Conservation (phyloP, 2,329 filamentous ascomycete species). For the Colletotrichum lupini region DNA sequence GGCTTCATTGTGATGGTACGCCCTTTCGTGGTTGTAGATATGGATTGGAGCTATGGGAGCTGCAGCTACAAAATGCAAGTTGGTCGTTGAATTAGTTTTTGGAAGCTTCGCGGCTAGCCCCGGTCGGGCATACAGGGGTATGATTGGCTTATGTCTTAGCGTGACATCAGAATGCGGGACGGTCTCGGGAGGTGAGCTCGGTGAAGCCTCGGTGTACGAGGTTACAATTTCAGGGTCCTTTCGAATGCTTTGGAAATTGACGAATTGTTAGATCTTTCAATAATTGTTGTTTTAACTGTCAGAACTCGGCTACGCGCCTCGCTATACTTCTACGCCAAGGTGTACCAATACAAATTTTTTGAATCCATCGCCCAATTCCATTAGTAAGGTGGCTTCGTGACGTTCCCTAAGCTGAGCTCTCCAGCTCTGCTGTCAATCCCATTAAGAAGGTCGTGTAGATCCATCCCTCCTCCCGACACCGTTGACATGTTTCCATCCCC, state of each 20-base stretch:
- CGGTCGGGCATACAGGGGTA: not conserved
- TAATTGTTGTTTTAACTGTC: slow-evolving; percentile 9
- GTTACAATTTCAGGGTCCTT: not conserved
- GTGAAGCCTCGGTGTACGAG: slow-evolving; percentile 18
- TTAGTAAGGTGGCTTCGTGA: slow-evolving; percentile 62
- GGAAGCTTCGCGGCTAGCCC: slow-evolving; percentile 15
- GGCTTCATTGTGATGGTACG: slow-evolving; percentile 51
- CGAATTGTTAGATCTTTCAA: slow-evolving; percentile 2
- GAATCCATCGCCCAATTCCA: slow-evolving; percentile 1
- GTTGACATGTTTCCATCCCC: slow-evolving; percentile 45
- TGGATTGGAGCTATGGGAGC: not conserved
- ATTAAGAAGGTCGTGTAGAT: slow-evolving; percentile 60
- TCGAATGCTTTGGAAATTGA: not conserved
- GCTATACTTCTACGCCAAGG: slow-evolving; percentile 31
- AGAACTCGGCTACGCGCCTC: slow-evolving; percentile 32
- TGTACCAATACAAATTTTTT: slow-evolving; percentile 31
- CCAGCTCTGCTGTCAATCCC: slow-evolving; percentile 61
- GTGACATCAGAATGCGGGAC: slow-evolving; percentile 13
- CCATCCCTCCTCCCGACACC: slow-evolving; percentile 52
- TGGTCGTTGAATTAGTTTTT: slow-evolving; percentile 25
- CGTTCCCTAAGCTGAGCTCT: slow-evolving; percentile 57
- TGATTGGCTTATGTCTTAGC: slow-evolving; percentile 24
- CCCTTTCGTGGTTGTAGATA: not conserved
- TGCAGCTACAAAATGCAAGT: not conserved
- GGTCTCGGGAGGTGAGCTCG: not conserved